phyloP scores from a whole-genome alignment of 768 basidiomycete genomes.

The Botryobasidium botryosum region DNA sequence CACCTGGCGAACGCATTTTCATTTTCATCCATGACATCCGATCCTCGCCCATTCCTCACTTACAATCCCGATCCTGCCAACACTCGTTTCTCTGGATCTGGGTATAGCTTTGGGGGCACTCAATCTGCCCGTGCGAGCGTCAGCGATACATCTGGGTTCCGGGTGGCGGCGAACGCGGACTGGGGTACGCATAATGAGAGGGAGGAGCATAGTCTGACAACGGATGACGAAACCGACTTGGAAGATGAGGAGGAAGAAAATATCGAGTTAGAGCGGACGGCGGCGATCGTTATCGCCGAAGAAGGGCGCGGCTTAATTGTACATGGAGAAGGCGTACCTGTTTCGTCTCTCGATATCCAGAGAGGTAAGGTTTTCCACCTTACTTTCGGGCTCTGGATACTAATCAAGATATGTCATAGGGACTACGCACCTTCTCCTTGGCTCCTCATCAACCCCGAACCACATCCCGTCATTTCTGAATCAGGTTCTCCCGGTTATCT shows the following conservation, averaged over 20 bases:
- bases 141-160: background rate
- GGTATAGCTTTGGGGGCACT: too few species aligned
- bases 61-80: too few species aligned
- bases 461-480: slow-evolving; percentile 63
- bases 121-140: too few species aligned
- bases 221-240: slow-evolving; percentile 20
- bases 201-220: slow-evolving; percentile 20
- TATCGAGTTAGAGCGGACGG: slow-evolving; percentile 29
- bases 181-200: slow-evolving; percentile 18
- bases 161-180: slow-evolving; percentile 2
- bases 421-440: slow-evolving; percentile 84
- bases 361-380: slow-evolving; percentile 37
- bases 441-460: slow-evolving; percentile 62
- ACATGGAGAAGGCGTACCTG: slow-evolving; percentile 43
- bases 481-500: slow-evolving; percentile 50
- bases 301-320: slow-evolving; percentile 76
- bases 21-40: slow-evolving; percentile 7
- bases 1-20: slow-evolving; percentile 24
- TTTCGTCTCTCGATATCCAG: slow-evolving; percentile 45
- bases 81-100: too few species aligned
- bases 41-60: background rate
- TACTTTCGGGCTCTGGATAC: background rate
- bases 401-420: slow-evolving; percentile 28
- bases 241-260: slow-evolving; percentile 42
- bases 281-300: slow-evolving; percentile 62